Evolutionary conservation across 2,329 filamentous ascomycete genomes (phyloP).

Genomic region (Xylaria sp.): DNA sequence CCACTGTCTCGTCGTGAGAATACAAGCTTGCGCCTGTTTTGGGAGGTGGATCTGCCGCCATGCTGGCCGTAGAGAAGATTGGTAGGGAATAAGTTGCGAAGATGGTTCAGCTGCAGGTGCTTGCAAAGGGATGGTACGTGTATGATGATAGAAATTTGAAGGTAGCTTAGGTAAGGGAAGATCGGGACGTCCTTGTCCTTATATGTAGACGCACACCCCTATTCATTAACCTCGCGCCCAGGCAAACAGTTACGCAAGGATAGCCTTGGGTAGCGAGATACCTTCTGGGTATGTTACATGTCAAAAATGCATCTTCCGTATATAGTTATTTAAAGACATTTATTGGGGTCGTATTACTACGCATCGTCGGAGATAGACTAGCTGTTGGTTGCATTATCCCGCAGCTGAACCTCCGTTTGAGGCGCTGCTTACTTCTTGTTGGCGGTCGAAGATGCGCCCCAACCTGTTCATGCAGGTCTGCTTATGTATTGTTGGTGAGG

Average conservation of each 20-base stretch:
- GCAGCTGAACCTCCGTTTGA: no score
- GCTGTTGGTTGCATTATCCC: no score
- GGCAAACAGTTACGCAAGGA: no score
- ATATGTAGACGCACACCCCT: not conserved
- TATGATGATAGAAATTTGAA: not conserved
- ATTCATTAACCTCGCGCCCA: no score
- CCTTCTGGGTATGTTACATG: slow-evolving; percentile 16
- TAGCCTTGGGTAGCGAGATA: no score
- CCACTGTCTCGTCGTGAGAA: slow-evolving; percentile 11
- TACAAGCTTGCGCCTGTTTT: not conserved
- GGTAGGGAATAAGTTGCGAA: not conserved
- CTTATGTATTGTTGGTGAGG: no score
- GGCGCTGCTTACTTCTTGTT: no score
- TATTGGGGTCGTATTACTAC: no score
- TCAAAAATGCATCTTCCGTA: not conserved
- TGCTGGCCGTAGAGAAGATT: not conserved
- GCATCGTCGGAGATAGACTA: no score
- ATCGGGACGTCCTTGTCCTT: not conserved
- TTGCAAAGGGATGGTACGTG: not conserved
- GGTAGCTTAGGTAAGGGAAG: not conserved
- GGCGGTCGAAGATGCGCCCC: no score
- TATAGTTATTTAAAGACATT: not conserved
- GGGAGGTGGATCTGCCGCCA: not conserved
- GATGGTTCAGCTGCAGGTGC: not conserved
- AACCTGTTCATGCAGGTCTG: no score